Percentiles rank a stretch among this genome's conserved stretches.
Evolutionary conservation across 164 flowering plant genomes (phyloP).

Genomic region (Echeveria elegans): DNA sequence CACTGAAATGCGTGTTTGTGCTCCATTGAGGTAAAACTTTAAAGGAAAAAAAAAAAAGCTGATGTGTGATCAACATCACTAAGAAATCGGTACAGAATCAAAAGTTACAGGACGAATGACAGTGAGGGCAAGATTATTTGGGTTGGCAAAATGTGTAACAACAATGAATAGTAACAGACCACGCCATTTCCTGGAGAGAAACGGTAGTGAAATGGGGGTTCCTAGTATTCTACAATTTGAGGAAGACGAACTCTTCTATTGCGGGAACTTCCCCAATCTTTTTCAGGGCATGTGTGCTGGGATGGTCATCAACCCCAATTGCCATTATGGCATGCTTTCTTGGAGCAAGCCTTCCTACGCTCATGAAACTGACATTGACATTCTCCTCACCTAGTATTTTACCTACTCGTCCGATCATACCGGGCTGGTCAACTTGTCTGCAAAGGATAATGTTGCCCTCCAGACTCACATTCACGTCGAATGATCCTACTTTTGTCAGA

Average conservation of each 20-base stretch:
- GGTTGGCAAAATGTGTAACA: not conserved
- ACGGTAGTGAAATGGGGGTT: not conserved
- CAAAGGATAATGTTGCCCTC: slow-evolving; percentile 84
- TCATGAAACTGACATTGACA: slow-evolving; percentile 84
- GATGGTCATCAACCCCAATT: slow-evolving; percentile 77
- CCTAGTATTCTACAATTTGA: slow-evolving; percentile 32
- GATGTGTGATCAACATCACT: too few species aligned
- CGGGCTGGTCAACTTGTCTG: slow-evolving; percentile 93
- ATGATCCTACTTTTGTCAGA: slow-evolving; percentile 79
- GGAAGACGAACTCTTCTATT: slow-evolving; percentile 73
- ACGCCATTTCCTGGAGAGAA: not conserved
- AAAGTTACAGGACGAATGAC: too few species aligned
- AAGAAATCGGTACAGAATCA: too few species aligned
- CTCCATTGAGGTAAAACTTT: too few species aligned
- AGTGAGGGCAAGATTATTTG: not conserved
- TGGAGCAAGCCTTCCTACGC: slow-evolving; percentile 74
- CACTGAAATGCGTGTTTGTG: too few species aligned
- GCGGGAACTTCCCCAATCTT: slow-evolving; percentile 71
- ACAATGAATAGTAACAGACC: not conserved
- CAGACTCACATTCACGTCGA: slow-evolving; percentile 79
- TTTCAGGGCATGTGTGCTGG: slow-evolving; percentile 42
- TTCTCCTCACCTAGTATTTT: slow-evolving; percentile 65
- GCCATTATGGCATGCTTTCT: slow-evolving; percentile 84
- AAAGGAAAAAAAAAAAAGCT: too few species aligned
- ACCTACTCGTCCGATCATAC: slow-evolving; percentile 79